Base-by-base conservation (phyloP, 148 eudicot species). In the Chenopodium formosanum region DNA sequence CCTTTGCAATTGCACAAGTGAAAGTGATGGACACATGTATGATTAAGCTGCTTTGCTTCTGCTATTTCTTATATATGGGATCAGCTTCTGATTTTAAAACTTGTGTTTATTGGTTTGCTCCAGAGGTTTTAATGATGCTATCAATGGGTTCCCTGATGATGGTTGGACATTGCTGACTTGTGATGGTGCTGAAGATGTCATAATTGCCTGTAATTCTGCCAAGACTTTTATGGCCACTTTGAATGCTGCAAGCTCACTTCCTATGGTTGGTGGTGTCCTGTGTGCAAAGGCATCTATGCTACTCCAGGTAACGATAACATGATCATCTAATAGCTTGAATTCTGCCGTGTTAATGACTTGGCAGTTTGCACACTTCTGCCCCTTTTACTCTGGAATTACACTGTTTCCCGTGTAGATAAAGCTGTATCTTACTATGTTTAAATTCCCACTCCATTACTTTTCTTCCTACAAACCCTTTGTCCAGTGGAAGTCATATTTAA, bases 221-320 rank as follows among this genome's bases (percentile, higher is more conserved):
- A 95, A 93, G 84, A 83, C 83, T 80, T 81, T 90, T 70, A 83
- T 72, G 76, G 73, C 88, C 73, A 76, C 89, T 75, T 82, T 88
- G 25, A 83, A 83, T 81, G 78, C 83, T 70, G 83, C 90, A 76
- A 86, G 65, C 83, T 80, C 91, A 44, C 83, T 91, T 47, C 79
- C 94, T 0, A 69, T 88, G 78, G 80, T 90, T 71, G 97, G 94
- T 72, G 97, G 98, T 70, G 82, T 95, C 81, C 91, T 95, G 32
- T 95, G 98, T 91, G 98, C 97, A 27, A 95, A 93, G 85, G 97
- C 98, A 78, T 95, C 98, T 34, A 95, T 95, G 98, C 89, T 95
- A 17, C 96, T 95, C 71, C 93, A 93, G 91, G 98, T 89, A 62
- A 62, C n/a, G 16, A 27, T 78, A 47, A 8, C 25, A 31, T 31